Evolutionary conservation across 768 basidiomycete species (phyloP).

Genomic region (Suillus variegatus): DNA sequence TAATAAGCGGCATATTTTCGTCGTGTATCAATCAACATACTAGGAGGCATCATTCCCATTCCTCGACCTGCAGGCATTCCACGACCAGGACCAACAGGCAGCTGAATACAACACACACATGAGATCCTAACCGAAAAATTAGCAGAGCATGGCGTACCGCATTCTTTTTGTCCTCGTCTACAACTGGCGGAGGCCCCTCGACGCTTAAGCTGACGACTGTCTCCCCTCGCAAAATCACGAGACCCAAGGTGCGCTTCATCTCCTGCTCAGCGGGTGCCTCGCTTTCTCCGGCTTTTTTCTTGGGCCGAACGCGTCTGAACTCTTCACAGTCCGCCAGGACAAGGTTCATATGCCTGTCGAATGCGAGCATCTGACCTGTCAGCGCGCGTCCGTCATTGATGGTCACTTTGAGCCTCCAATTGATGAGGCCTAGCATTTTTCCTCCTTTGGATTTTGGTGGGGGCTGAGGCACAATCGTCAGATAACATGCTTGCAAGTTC

Average conservation of each 20-base stretch:
- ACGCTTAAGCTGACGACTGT: constrained; percentile 94
- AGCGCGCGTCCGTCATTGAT: constrained; percentile 96
- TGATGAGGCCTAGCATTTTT: constrained; percentile 96
- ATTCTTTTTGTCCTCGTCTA: constrained; percentile 88
- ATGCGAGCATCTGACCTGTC: constrained; percentile 98
- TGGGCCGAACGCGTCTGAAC: constrained; percentile 88
- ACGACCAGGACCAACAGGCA: constrained; percentile 87
- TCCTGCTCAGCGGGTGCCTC: constrained; percentile 83
- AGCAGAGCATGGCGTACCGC: constrained; percentile 46
- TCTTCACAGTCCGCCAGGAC: constrained; percentile 98
- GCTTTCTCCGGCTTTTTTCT: constrained; percentile 82
- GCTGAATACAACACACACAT: constrained; percentile 43
- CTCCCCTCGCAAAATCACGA: constrained; percentile 96
- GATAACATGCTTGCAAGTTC: background rate
- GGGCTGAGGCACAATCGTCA: constrained; percentile 50
- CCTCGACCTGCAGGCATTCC: constrained; percentile 97
- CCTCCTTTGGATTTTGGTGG: constrained; percentile 97
- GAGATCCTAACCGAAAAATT: constrained; percentile 11
- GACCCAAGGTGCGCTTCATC: constrained; percentile 94
- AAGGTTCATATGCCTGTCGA: constrained; percentile 99
- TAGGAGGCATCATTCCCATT: constrained; percentile 92
- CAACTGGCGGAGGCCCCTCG: constrained; percentile 91
- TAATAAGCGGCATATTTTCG: constrained; percentile 13
- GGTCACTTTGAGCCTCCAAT: constrained; percentile 96
- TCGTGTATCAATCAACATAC: constrained; percentile 43